A percentile compares a stretch with the other conserved stretches of the same genome.
Evolutionary conservation across 2,329 filamentous ascomycete species (phyloP).

Genomic region (Ceratocystis eucalypticola): DNA sequence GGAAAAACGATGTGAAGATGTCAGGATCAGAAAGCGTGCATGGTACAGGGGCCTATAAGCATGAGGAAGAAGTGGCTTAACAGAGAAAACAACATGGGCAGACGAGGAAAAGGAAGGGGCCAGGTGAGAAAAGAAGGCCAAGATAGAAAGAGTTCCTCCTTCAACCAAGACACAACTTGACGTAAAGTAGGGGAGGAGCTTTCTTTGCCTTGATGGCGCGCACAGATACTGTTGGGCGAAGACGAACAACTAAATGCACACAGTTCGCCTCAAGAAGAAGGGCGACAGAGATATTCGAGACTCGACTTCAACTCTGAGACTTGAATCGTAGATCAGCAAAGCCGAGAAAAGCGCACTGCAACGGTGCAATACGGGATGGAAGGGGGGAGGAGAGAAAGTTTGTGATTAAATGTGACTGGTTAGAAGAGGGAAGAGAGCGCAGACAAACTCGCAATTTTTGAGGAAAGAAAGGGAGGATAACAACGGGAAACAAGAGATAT

Average conservation of each 20-base stretch:
- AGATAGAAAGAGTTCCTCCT: neutral
- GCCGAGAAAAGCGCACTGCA: neutral
- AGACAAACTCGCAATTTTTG: neutral
- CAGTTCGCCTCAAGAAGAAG: too few species aligned
- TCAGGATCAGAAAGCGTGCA: neutral
- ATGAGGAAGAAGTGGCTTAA: neutral
- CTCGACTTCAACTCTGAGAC: neutral
- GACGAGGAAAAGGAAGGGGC: neutral
- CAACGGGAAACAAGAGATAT: neutral
- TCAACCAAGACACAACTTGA: neutral
- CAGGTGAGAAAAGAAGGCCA: neutral
- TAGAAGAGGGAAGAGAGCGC: neutral
- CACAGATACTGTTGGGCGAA: too few species aligned
- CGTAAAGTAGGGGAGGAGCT: too few species aligned
- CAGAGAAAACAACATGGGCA: neutral
- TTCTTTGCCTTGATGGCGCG: too few species aligned
- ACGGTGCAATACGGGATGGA: neutral
- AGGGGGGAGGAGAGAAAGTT: neutral
- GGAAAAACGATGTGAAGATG: neutral
- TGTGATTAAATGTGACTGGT: too few species aligned
- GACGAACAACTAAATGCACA: too few species aligned
- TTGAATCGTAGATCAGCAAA: neutral
- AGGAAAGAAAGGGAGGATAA: neutral
- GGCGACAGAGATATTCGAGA: neutral
- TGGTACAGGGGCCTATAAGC: neutral